These are phyloP conservation scores for Clonostachys chloroleuca DNA, from an alignment of 2,329 filamentous ascomycete species.

Conservation along the genomic window DNA sequence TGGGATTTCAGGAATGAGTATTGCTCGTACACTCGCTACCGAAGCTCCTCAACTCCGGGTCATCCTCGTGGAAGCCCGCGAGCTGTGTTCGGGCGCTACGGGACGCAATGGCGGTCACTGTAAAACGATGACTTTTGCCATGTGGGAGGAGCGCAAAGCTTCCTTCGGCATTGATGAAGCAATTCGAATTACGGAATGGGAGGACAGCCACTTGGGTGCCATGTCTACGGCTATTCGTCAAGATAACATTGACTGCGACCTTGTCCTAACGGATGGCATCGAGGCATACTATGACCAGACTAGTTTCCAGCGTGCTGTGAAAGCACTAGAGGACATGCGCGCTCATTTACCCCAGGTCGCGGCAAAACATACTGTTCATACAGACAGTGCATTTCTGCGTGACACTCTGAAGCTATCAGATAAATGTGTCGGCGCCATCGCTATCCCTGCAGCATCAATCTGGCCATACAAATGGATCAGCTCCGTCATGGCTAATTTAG, in stretches of 20 bases:
- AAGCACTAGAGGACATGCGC: conserved; percentile 8
- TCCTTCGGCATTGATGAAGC: conserved; percentile 10
- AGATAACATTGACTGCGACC: conserved; percentile 36
- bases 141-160: conserved; percentile 7
- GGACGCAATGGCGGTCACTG: conserved; percentile 24
- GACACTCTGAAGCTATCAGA: too few species aligned
- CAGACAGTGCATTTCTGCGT: conserved; percentile 6
- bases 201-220: conserved; percentile 8
- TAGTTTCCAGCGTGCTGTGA: conserved; percentile 7
- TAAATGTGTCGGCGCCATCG: conserved; percentile 10
- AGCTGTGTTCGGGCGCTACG: conserved; percentile 28
- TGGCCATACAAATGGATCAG: too few species aligned
- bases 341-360: conserved; percentile 6
- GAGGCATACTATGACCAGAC: conserved; percentile 25
- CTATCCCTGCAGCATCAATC: too few species aligned
- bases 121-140: conserved; percentile 9
- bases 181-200: conserved; percentile 13
- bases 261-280: conserved; percentile 30
- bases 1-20: conserved; percentile 10
- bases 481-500: too few species aligned
- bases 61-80: conserved; percentile 23
- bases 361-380: conserved; percentile 6
- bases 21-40: conserved; percentile 5
- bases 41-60: conserved; percentile 8
- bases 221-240: conserved; percentile 26